phyloP scores from a whole-genome alignment of 2,329 filamentous ascomycete genomes.

The Paraconiothyrium sp. region DNA sequence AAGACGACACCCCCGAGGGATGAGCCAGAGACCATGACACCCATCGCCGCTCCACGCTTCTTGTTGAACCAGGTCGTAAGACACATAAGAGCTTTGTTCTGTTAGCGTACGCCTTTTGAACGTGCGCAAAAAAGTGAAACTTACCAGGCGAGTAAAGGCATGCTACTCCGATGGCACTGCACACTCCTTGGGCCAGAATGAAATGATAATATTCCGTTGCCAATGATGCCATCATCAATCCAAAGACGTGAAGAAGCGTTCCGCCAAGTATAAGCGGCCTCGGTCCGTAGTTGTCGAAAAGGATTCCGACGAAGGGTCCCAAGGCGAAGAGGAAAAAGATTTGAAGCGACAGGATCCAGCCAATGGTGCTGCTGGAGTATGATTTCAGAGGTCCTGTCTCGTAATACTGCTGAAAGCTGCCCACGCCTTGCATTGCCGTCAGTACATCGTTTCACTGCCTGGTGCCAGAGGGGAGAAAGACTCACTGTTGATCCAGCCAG shows the following conservation, averaged over 20 bases:
- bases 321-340: not conserved
- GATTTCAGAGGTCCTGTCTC: not conserved
- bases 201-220: not conserved
- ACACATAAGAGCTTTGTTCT: no score
- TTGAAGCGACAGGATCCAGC: not conserved
- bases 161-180: not conserved
- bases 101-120: no score
- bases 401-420: not conserved
- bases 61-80: not conserved
- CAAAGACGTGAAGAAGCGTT: not conserved
- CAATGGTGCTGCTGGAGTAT: not conserved
- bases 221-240: not conserved
- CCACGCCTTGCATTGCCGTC: not conserved
- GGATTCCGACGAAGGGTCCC: not conserved
- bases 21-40: not conserved
- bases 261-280: not conserved
- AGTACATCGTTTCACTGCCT: no score
- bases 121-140: no score
- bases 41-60: not conserved
- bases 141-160: not conserved
- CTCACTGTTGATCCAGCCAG: no score
- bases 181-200: slow-evolving; percentile 3
- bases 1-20: not conserved
- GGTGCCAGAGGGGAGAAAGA: no score
- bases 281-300: not conserved